Conservation (phyloP, 306 rosid species). For the Cucurbita argyrosperma region DNA sequence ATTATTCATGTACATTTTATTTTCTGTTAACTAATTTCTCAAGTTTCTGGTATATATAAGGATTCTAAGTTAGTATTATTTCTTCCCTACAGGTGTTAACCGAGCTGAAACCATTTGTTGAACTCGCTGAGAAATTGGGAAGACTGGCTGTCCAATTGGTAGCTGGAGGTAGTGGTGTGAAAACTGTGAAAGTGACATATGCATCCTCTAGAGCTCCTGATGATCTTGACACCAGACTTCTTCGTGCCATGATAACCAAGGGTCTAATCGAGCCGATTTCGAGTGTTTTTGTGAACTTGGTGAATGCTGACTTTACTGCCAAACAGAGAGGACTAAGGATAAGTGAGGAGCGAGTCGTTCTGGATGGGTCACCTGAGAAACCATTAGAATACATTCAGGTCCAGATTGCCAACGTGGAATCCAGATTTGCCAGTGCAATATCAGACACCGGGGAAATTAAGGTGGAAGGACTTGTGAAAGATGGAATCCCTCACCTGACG, state of each 20-base stretch:
- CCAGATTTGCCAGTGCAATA: constrained; percentile 82
- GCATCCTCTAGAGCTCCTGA: constrained; percentile 87
- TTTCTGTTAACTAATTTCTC: background rate
- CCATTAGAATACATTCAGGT: constrained; percentile 78
- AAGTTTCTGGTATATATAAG: background rate
- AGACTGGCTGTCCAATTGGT: constrained; percentile 92
- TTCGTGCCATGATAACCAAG: constrained; percentile 97
- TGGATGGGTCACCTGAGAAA: constrained; percentile 81
- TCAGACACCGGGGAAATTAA: constrained; percentile 74
- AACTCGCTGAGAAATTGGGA: constrained; percentile 84
- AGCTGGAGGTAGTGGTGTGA: constrained; percentile 96
- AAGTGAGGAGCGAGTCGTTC: constrained; percentile 59
- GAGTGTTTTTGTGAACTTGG: constrained; percentile 73
- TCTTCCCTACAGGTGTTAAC: constrained; percentile 44
- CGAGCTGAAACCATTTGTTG: constrained; percentile 84
- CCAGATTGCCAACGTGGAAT: constrained; percentile 90
- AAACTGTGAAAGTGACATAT: constrained; percentile 75
- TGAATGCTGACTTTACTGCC: constrained; percentile 95
- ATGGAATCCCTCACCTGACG: constrained; percentile 78
- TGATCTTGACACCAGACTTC: constrained; percentile 91
- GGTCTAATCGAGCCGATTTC: constrained; percentile 97
- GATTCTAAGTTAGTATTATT: background rate
- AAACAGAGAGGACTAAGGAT: constrained; percentile 88
- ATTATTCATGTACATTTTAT: background rate
- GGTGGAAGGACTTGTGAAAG: constrained; percentile 86